Evolutionary conservation across 164 flowering plant genomes (phyloP).

Genomic region (Cinnamomum chago): DNA sequence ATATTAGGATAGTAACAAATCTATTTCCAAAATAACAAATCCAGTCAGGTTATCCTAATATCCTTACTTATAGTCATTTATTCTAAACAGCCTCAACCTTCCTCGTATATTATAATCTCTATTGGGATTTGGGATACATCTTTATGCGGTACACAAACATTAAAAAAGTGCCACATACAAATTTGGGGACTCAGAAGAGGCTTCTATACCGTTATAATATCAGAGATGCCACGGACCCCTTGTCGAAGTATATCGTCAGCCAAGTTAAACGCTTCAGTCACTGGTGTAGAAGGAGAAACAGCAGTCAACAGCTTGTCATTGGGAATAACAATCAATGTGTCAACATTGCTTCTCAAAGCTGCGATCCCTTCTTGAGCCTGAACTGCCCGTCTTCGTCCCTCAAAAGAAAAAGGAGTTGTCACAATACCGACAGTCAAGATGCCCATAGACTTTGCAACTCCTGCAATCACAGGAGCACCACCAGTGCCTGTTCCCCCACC

Average conservation of each 20-base stretch:
- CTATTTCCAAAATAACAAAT: not conserved
- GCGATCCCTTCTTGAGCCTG: conserved; percentile 99
- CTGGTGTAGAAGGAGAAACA: conserved; percentile 84
- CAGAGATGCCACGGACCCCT: conserved; percentile 97
- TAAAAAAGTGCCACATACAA: not conserved
- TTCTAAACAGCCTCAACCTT: no score
- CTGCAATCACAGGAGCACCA: conserved; percentile 87
- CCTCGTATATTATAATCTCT: no score
- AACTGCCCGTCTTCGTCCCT: conserved; percentile 82
- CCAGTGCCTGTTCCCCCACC: conserved; percentile 99
- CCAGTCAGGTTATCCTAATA: not conserved
- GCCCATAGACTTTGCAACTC: conserved; percentile 86
- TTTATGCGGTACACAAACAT: not conserved
- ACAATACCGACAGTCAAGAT: conserved; percentile 92
- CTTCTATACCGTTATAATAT: conserved; percentile 79
- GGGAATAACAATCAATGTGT: conserved; percentile 88
- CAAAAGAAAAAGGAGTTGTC: conserved; percentile 91
- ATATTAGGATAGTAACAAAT: not conserved
- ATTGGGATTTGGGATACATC: not conserved
- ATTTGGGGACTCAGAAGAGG: not conserved
- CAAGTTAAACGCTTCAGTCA: conserved; percentile 86
- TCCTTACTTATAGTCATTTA: no score
- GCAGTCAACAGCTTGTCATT: conserved; percentile 90
- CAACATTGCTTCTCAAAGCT: conserved; percentile 84
- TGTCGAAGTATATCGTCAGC: conserved; percentile 96